Conservation (phyloP, 2,329 filamentous ascomycete species). For the Xylaria hypoxylon region DNA sequence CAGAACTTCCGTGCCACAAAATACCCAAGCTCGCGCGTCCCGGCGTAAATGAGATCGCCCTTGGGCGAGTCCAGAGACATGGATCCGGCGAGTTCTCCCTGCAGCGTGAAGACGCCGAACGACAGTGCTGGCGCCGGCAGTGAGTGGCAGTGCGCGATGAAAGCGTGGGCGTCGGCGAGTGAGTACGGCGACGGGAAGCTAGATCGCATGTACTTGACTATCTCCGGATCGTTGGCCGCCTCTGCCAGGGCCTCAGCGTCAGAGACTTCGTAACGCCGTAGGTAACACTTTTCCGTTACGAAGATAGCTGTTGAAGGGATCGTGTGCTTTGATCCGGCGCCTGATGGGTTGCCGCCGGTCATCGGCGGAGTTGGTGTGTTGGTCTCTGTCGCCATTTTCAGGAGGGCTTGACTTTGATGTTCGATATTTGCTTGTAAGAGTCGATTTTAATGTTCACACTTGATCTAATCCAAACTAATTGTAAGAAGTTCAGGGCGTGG, state of each 20-base stretch:
- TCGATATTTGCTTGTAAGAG: neutral
- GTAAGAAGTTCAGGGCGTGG: neutral
- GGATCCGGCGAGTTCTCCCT: conserved; percentile 53
- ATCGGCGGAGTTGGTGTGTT: neutral
- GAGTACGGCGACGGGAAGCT: conserved; percentile 62
- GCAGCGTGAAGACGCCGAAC: conserved; percentile 36
- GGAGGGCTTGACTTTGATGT: too few species aligned
- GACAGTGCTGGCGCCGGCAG: conserved; percentile 6
- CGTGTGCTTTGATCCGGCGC: conserved; percentile 1
- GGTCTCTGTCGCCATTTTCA: conserved; percentile 6
- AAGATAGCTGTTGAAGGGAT: conserved; percentile 46
- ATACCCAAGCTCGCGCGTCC: conserved; percentile 63
- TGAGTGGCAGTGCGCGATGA: conserved; percentile 31
- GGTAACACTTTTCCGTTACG: conserved; percentile 49
- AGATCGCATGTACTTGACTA: conserved; percentile 56
- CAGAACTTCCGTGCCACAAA: conserved; percentile 58
- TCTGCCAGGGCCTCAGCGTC: conserved; percentile 55
- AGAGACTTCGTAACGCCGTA: conserved; percentile 55
- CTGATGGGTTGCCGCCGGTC: neutral
- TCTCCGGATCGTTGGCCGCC: conserved; percentile 54
- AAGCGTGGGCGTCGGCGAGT: conserved; percentile 51
- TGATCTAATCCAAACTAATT: neutral
- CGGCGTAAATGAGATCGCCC: conserved; percentile 55
- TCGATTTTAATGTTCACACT: neutral
- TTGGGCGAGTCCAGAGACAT: conserved; percentile 54